Evolutionary conservation across 805 yeast genomes (phyloP).

Genomic region (Sugiyamaella lignohabitans): DNA sequence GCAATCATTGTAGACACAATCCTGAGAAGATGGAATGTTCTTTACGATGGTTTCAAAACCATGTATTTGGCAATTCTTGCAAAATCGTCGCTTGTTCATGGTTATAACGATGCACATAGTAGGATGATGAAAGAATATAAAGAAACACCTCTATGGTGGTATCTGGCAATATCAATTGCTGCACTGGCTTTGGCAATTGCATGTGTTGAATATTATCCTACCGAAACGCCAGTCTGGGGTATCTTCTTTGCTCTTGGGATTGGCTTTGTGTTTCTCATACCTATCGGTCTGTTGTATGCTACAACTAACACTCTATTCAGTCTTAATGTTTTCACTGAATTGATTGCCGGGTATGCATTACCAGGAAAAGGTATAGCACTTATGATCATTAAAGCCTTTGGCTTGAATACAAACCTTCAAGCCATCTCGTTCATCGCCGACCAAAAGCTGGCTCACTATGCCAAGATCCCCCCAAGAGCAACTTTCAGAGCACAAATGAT

Average conservation of each 20-base stretch:
- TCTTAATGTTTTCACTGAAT: constrained; percentile 56
- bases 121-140: constrained; percentile 46
- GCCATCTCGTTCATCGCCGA: constrained; percentile 56
- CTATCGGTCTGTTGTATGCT: constrained; percentile 53
- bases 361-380: constrained; percentile 56
- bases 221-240: constrained; percentile 57
- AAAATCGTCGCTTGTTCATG: constrained; percentile 50
- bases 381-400: constrained; percentile 44
- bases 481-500: constrained; percentile 37
- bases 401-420: constrained; percentile 45
- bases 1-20: constrained; percentile 41
- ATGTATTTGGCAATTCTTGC: background rate
- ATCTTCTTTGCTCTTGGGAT: constrained; percentile 52
- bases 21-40: constrained; percentile 10
- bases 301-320: constrained; percentile 52
- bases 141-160: constrained; percentile 78
- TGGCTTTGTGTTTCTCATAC: constrained; percentile 52
- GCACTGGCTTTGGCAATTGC: constrained; percentile 40
- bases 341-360: constrained; percentile 58
- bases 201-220: constrained; percentile 35
- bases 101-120: constrained; percentile 21
- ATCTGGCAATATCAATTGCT: constrained; percentile 40
- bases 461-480: constrained; percentile 38
- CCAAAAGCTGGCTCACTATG: constrained; percentile 44
- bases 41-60: constrained; percentile 22